These are phyloP conservation scores for Phialemoniopsis sp. DNA, from an alignment of 2,329 filamentous ascomycete species.

Conservation along the genomic window DNA sequence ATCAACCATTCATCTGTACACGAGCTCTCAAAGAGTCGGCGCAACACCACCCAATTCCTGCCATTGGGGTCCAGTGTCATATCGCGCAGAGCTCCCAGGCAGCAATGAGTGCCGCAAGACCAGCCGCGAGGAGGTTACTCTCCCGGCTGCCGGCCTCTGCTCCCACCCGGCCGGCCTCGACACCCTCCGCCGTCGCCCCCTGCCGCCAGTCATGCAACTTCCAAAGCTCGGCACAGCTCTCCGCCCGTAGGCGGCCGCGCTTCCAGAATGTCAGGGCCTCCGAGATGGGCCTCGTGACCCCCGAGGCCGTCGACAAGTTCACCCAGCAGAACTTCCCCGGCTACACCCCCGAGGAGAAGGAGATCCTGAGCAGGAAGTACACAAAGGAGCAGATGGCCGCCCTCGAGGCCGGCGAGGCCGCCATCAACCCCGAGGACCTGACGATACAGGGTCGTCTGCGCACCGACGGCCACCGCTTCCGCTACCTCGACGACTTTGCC, in stretches of 20 bases:
- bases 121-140: conserved; percentile 45
- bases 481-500: conserved; percentile 81
- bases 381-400: conserved; percentile 77
- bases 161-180: conserved; percentile 12
- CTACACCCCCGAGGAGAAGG: conserved; percentile 65
- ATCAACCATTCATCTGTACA: too few species aligned
- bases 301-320: conserved; percentile 38
- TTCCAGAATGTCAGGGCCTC: conserved; percentile 50
- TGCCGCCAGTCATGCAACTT: conserved; percentile 36
- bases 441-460: conserved; percentile 68
- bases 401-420: conserved; percentile 74
- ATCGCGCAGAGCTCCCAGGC: not conserved
- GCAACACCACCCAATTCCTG: not conserved
- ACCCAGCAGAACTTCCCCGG: conserved; percentile 48
- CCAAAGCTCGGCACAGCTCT: conserved; percentile 45
- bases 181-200: conserved; percentile 20
- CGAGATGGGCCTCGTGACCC: conserved; percentile 44
- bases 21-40: too few species aligned
- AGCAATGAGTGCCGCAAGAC: conserved; percentile 51
- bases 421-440: conserved; percentile 72
- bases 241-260: conserved; percentile 39
- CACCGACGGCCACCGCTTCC: conserved; percentile 65
- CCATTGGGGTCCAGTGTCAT: not conserved
- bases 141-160: conserved; percentile 26
- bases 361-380: conserved; percentile 62